Conservation (phyloP, 768 basidiomycete species). For the Russula virescens region DNA sequence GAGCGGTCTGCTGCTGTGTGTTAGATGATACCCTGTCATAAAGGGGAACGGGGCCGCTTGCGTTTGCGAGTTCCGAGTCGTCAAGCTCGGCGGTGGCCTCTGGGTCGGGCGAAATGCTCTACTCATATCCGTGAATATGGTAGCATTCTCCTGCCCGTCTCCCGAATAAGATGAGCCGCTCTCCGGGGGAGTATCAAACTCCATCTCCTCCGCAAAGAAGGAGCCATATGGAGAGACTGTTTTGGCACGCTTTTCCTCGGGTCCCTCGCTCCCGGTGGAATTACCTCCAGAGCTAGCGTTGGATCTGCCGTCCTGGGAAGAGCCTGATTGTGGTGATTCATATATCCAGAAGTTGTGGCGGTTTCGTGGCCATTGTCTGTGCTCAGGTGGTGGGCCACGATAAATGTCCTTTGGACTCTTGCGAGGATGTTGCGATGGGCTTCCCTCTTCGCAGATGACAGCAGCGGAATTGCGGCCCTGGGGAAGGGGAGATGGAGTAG, state of each 20-base stretch:
- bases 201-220: slow-evolving; percentile 18
- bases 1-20: background rate
- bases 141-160: background rate
- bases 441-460: background rate
- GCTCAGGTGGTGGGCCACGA: background rate
- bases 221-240: slow-evolving; percentile 17
- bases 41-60: background rate
- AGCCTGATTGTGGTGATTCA: background rate
- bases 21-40: background rate
- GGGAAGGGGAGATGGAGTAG: background rate
- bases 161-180: background rate
- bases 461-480: background rate
- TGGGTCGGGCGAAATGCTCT: background rate
- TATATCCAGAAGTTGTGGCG: slow-evolving; percentile 3
- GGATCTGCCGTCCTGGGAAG: slow-evolving; percentile 11
- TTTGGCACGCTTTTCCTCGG: background rate
- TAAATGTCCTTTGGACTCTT: background rate
- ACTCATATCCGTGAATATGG: background rate
- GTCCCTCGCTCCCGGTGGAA: slow-evolving; percentile 1
- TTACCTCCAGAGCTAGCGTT: background rate
- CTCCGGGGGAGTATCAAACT: background rate
- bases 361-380: background rate
- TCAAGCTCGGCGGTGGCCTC: background rate
- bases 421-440: background rate
- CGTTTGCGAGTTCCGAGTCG: background rate